Base-by-base conservation (phyloP, 2,329 filamentous ascomycete genomes). In the Colletotrichum musae region DNA sequence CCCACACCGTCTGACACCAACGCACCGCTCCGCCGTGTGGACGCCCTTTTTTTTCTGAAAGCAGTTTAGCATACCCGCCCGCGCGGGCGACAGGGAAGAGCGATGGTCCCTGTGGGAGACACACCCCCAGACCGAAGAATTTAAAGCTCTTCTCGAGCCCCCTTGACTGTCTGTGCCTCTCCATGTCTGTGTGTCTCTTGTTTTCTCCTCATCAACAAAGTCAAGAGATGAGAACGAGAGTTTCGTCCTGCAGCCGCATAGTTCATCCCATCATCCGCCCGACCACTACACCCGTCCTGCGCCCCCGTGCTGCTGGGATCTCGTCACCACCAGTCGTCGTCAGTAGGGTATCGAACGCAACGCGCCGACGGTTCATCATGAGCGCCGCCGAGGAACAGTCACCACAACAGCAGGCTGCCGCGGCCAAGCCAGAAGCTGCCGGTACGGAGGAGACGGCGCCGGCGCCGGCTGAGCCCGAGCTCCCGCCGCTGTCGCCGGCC, bases 401-500 rank as follows among this genome's bases (percentile, higher is more conserved):
- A 21, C 51, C 65, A 2, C 53, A n/a, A 15, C 36, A 6, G 24
- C 52, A 36, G 36, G 48, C 48, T 6, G 21, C 56, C 13, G 56
- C 18, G 18, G 16, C 56, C 15, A 45, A n/a, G 28, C 45, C 61
- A 21, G 12, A 21, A 3, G 15, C 62, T 6, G 0, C 54, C 7
- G n/a, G 28, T 2, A 15, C 50, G 2, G 50, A 61, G 15, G 39
- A 66, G 18, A 0, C 41, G n/a, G 36, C 6, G 39, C 41, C 3
- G 24, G 21, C 21, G 21, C 28, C 54, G 36, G 50, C 52, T 1
- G 16, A 63, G 45, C 52, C 64, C 2, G 64, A 68, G 26, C 79
- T 92, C 1, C 89, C 92, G 0, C 89, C 91, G 26, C 84, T 95
- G 36, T 89, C 89, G 0, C 80, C 88, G 1, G 82, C 85, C 64